Base-by-base conservation (phyloP, 352 stramenopile genomes). In the Pythium pyrilobum region DNA sequence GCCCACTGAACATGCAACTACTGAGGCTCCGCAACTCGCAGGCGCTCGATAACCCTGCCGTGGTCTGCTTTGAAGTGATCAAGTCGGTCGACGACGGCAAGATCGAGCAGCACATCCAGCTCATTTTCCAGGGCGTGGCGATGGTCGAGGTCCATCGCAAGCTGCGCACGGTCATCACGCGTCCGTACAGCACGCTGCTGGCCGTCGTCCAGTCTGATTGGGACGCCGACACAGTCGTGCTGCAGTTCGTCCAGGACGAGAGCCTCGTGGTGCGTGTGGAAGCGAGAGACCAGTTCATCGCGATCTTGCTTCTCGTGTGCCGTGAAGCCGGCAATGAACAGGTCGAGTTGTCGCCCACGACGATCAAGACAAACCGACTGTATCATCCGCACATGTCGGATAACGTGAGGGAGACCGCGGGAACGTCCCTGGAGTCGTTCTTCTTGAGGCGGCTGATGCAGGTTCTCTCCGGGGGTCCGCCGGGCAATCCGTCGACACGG, bases 1-100 rank as follows among this genome's bases (percentile, higher is more conserved):
- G 55, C 36, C 48, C 66, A 2, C 65, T 83, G 25, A 77, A 75
- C 18, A 65, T 71, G 27, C 61, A 83, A 32, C 62, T 87, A 11
- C 62, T 90, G 18, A 71, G 75, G 15, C 67, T 83, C n/a, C 72
- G 65, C 31, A 82, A 87, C 58, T 67, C 65, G 15, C 72, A 85
- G 55, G 38, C 78, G 23, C 43, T 90, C 21, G 68, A 86, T 47
- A 74, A 70, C 24, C 67, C 80, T 1, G 72, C 80, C 5, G 56
- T 84, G 12, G 75, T 80, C 32, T 74, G 77, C 51, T 90, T 90
- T 23, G 80, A 90, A 28, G 80, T 87, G 10, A 67, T 72, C 39
- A 88, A 83, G 45, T 50, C 41, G 1, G 62, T 60, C 25, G 67
- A 77, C 28, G 71, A 67, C 12, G 54, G 39, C 13, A 77, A 61